Evolutionary conservation across 768 basidiomycete genomes (phyloP).

Genomic region (Boletus sensibilis): DNA sequence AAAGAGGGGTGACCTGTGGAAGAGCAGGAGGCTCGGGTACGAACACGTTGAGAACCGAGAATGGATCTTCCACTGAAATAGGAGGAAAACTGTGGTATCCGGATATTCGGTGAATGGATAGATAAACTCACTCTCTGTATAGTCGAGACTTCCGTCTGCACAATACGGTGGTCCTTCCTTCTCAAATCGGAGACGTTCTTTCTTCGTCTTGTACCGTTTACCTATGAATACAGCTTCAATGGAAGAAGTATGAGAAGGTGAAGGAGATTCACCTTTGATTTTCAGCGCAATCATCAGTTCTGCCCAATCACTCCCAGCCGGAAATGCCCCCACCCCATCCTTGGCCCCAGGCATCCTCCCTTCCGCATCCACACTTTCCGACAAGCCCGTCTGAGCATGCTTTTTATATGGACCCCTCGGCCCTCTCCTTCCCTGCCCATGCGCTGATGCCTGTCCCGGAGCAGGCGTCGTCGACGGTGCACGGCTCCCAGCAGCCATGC

Average conservation of each 20-base stretch:
- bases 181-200: constrained; percentile 74
- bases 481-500: constrained; percentile 41
- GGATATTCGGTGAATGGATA: neutral
- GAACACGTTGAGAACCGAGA: constrained; percentile 61
- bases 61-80: constrained; percentile 72
- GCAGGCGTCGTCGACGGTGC: constrained; percentile 45
- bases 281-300: constrained; percentile 70
- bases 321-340: constrained; percentile 74
- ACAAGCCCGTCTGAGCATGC: constrained; percentile 37
- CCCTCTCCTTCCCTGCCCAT: constrained; percentile 36
- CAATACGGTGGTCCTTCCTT: constrained; percentile 68
- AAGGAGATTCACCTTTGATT: constrained; percentile 55
- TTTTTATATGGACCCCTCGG: constrained; percentile 58
- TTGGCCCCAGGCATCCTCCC: constrained; percentile 74
- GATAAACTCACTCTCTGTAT: constrained; percentile 55
- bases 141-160: constrained; percentile 79
- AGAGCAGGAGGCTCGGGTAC: constrained; percentile 57
- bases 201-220: constrained; percentile 78
- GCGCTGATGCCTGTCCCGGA: constrained; percentile 15
- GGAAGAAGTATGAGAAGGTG: neutral
- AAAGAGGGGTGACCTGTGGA: constrained; percentile 58
- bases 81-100: neutral
- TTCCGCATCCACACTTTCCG: constrained; percentile 60
- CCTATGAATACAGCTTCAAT: constrained; percentile 30
- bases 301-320: constrained; percentile 69